These are phyloP conservation scores for Aquilaria sinensis DNA, from an alignment of 345 rosid species.

Conservation along the genomic window DNA sequence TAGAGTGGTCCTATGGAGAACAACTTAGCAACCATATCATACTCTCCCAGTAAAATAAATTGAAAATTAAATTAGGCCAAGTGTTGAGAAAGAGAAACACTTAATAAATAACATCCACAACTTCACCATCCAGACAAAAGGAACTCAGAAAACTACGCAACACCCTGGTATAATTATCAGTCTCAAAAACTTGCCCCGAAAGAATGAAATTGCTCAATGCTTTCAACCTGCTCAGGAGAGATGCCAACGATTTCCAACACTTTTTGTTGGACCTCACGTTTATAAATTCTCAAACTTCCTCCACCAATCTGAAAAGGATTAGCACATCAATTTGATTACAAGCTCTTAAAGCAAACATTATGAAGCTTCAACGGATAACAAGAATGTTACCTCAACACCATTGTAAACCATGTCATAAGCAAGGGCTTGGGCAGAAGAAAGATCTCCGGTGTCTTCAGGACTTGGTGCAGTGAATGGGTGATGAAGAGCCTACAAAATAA, in stretches of 20 bases:
- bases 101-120: too few relatives aligned
- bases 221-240: slow-evolving; percentile 55
- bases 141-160: slow-evolving; percentile 2
- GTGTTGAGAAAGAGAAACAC: too few relatives aligned
- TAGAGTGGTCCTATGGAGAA: too few relatives aligned
- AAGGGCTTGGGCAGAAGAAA: slow-evolving; percentile 86
- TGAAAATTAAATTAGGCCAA: too few relatives aligned
- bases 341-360: not conserved
- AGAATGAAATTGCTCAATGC: slow-evolving; percentile 10
- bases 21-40: too few relatives aligned
- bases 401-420: slow-evolving; percentile 99
- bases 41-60: too few relatives aligned
- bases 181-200: not conserved
- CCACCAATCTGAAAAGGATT: slow-evolving; percentile 77
- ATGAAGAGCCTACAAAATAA: slow-evolving; percentile 67
- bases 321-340: slow-evolving; percentile 1
- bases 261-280: slow-evolving; percentile 82
- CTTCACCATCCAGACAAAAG: too few relatives aligned
- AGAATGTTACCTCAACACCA: slow-evolving; percentile 75
- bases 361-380: slow-evolving; percentile 1
- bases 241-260: slow-evolving; percentile 82
- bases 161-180: slow-evolving; percentile 1
- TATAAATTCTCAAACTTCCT: slow-evolving; percentile 94
- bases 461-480: slow-evolving; percentile 98
- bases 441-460: slow-evolving; percentile 81